phyloP scores from a whole-genome alignment of 163 green algal genomes.

The Coccomyxa subellipsoidea region DNA sequence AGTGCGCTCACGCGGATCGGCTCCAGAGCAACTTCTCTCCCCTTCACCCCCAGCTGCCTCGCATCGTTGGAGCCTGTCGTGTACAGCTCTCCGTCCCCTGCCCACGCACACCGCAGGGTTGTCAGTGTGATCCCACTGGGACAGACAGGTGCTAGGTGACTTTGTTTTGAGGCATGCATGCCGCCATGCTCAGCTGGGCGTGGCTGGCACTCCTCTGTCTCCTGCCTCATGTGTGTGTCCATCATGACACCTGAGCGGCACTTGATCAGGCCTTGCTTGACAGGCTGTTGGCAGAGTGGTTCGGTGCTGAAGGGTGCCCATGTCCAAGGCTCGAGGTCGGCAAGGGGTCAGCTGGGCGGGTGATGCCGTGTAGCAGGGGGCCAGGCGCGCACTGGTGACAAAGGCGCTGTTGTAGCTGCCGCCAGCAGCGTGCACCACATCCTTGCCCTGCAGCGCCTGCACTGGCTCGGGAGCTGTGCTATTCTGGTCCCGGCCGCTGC shows the following conservation, averaged over 20 bases:
- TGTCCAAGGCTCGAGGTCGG: too few species aligned
- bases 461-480: not conserved
- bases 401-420: slow-evolving; percentile 46
- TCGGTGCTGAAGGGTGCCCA: too few species aligned
- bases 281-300: too few species aligned
- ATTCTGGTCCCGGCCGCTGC: slow-evolving; percentile 7
- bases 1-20: slow-evolving; percentile 33
- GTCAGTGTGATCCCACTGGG: too few species aligned
- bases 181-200: not conserved
- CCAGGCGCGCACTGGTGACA: slow-evolving; percentile 28
- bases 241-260: too few species aligned
- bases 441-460: slow-evolving; percentile 24
- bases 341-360: too few species aligned
- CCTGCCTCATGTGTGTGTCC: too few species aligned
- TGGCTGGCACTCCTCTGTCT: too few species aligned
- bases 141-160: too few species aligned
- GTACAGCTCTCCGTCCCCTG: slow-evolving; percentile 57
- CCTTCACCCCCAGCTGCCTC: slow-evolving; percentile 43
- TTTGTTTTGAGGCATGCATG: not conserved
- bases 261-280: too few species aligned
- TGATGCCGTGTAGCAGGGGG: not conserved
- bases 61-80: slow-evolving; percentile 57
- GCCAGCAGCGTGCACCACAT: slow-evolving; percentile 32
- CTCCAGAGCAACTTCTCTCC: not conserved
- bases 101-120: too few species aligned